Percentiles rank a stretch among this genome's conserved stretches.
These are phyloP conservation scores for Fraxinus ornus DNA, from an alignment of 305 asterid genomes.

Conservation along the genomic window DNA sequence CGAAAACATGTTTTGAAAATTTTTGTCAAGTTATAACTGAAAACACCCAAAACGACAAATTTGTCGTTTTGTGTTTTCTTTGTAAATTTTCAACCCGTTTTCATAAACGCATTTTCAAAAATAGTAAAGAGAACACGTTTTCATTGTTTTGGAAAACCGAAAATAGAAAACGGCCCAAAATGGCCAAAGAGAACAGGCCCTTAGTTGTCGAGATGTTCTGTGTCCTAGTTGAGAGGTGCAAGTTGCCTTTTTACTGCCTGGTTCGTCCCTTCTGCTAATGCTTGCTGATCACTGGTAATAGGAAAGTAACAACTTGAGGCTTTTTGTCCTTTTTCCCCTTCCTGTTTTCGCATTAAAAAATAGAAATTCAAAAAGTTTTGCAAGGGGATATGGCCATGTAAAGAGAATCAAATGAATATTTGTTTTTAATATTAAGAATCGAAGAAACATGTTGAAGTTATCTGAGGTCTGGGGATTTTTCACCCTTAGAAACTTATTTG, in stretches of 20 bases:
- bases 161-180: no score
- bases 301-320: background rate
- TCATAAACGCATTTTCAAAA: no score
- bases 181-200: no score
- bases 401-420: background rate
- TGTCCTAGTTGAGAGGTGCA: background rate
- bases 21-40: no score
- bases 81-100: no score
- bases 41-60: no score
- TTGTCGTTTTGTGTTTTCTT: no score
- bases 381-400: background rate
- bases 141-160: no score
- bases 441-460: background rate
- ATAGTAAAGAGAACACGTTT: no score
- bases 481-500: background rate
- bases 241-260: background rate
- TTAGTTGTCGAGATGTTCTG: background rate
- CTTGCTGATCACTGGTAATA: background rate
- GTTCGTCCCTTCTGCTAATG: background rate
- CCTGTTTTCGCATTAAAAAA: background rate
- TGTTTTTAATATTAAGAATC: background rate
- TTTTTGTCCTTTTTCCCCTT: background rate
- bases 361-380: background rate
- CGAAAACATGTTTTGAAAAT: no score
- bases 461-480: background rate